Evolutionary conservation across 176 grass and related monocot genomes (phyloP), one percentile per base, ranked within the genome.

Genomic region (Aegilops sharonensis): DNA sequence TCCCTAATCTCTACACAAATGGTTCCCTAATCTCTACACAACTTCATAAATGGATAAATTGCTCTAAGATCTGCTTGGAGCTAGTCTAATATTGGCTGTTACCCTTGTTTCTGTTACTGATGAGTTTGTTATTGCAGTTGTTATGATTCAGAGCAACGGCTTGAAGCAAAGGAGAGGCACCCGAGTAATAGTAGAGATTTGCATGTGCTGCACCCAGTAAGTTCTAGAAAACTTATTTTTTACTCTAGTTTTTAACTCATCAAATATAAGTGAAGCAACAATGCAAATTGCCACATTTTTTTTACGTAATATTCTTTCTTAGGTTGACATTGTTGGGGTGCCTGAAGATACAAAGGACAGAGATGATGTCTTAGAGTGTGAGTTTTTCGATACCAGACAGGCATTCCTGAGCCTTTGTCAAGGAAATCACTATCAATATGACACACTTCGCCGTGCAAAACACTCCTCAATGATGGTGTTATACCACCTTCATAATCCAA

Each of bases 401-500:
- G 91, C 96, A 75, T 98, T 98, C 92, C 84, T 95, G 15, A 94
- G 93, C 77, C 91, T 98, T 6, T 98, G 96, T 81, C 96, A 98
- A 81, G 96, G 96, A 84, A 95, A 98, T 72, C 82, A 92, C 83
- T 95, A 98, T 91, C 96, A 98, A 90, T 91, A 94, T 79, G 91
- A 98, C 64, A 98, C 96, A 61, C 86, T 98, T 77, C 93, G 96
- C 8, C 75, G 86, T 78, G 96, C 96, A 66, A 95, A 98, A 75
- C 96, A 98, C 85, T 98, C 96, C 6, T 91, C 96, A 35, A 95
- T 98, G 91, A 98, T 98, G 96, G 81, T 98, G 54, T 72, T 98
- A 56, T 95, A 98, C 83, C 96, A 98, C 83, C 93, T 98, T 72
- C 96, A 98, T 87, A 94, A 98, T 86, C 96, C 93, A 57, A 92